phyloP scores from a whole-genome alignment of 2,329 filamentous ascomycete genomes.

The Pezicula radicicola region DNA sequence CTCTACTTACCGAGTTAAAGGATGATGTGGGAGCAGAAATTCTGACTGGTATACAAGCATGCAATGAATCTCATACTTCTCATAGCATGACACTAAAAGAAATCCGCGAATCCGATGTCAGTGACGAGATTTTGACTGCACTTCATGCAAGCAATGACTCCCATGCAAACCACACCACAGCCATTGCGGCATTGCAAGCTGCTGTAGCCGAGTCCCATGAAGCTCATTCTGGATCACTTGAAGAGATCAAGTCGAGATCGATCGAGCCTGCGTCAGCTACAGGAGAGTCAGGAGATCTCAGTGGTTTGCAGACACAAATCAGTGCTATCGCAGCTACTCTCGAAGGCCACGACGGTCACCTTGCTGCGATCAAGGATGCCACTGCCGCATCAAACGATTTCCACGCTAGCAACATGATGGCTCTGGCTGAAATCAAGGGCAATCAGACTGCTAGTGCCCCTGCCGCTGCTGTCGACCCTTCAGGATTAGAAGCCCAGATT shows the following conservation, averaged over 20 bases:
- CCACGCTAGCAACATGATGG: slow-evolving; percentile 1
- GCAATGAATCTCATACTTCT: slow-evolving; percentile 15
- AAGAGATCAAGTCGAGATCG: slow-evolving; percentile 16
- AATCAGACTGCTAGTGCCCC: background rate
- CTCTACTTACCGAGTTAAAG: slow-evolving; percentile 24
- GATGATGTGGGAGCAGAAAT: slow-evolving; percentile 28
- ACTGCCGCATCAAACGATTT: slow-evolving; percentile 4
- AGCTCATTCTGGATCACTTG: slow-evolving; percentile 10
- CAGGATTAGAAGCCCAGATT: slow-evolving; percentile 6
- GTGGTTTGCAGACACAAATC: slow-evolving; percentile 11
- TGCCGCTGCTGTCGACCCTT: background rate
- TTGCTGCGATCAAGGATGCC: slow-evolving; percentile 10
- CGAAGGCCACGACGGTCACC: slow-evolving; percentile 13
- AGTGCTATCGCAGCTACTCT: slow-evolving; percentile 9
- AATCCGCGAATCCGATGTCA: slow-evolving; percentile 24
- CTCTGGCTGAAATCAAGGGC: slow-evolving; percentile 5
- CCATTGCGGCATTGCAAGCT: slow-evolving; percentile 13
- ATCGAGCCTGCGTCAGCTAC: slow-evolving; percentile 5
- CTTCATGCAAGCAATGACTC: slow-evolving; percentile 22
- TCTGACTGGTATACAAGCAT: slow-evolving; percentile 24
- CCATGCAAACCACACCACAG: slow-evolving; percentile 12
- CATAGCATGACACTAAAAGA: slow-evolving; percentile 18
- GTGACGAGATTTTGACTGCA: slow-evolving; percentile 27
- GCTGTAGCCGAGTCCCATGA: slow-evolving; percentile 15
- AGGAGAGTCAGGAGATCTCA: slow-evolving; percentile 1